Evolutionary conservation across 1,284 basidiomycete genomes (phyloP).

Genomic region (Ceratobasidium sp.): DNA sequence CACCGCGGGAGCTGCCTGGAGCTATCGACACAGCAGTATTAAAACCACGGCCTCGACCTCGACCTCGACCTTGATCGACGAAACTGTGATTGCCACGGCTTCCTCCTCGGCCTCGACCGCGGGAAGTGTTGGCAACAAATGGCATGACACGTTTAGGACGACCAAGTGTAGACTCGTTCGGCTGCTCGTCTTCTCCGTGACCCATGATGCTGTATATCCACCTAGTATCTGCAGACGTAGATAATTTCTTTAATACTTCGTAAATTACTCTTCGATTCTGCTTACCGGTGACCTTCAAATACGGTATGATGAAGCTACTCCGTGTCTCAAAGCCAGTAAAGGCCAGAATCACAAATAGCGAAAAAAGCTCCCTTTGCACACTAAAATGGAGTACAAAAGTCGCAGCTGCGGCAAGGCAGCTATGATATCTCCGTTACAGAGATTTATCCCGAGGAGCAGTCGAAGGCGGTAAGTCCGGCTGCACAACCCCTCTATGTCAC

Average conservation of each 20-base stretch:
- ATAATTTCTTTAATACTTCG: background rate
- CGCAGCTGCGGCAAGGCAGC: slow-evolving; percentile 9
- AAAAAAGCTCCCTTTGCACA: background rate
- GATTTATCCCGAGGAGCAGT: background rate
- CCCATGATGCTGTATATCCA: background rate
- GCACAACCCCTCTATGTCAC: background rate
- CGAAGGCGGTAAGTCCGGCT: background rate
- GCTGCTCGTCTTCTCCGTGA: slow-evolving; percentile 28
- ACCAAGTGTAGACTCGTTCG: slow-evolving; percentile 22
- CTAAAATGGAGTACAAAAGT: background rate
- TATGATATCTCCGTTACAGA: slow-evolving; percentile 31
- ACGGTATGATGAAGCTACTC: background rate
- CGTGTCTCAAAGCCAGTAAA: slow-evolving; percentile 11
- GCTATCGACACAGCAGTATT: background rate
- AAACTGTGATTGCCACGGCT: background rate
- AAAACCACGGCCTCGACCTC: background rate
- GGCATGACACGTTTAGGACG: slow-evolving; percentile 32
- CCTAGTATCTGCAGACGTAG: background rate
- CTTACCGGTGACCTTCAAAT: background rate
- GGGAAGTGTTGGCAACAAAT: slow-evolving; percentile 28
- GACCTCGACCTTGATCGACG: background rate
- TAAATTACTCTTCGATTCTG: too few relatives aligned
- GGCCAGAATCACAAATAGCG: background rate
- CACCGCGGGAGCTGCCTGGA: slow-evolving; percentile 1
- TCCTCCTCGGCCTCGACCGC: background rate